Percentiles rank a stretch among this genome's conserved stretches.
phyloP scores from a whole-genome alignment of 768 basidiomycete genomes.

The Russula griseocarnosa region DNA sequence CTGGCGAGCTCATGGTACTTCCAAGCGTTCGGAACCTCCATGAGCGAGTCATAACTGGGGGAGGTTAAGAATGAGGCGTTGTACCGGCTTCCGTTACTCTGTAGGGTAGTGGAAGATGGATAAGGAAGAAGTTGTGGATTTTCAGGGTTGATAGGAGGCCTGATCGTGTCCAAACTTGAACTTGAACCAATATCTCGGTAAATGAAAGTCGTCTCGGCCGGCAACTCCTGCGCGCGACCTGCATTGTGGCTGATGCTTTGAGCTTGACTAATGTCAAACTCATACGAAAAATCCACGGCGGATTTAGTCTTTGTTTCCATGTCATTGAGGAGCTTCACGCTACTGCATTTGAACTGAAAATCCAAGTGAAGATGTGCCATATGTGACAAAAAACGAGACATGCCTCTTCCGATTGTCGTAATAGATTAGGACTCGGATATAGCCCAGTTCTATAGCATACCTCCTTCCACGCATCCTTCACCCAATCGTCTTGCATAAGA shows the following conservation, averaged over 20 bases:
- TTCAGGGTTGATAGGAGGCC: no score
- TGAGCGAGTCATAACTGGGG: no score
- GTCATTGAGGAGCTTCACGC: not conserved
- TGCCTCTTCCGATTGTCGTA: not conserved
- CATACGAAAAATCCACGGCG: constrained; percentile 2
- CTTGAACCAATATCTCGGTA: no score
- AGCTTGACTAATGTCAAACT: constrained; percentile 11
- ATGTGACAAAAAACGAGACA: not conserved
- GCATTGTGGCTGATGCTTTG: constrained; percentile 8
- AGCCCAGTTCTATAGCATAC: not conserved
- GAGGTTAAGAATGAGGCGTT: no score
- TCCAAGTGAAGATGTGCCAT: not conserved
- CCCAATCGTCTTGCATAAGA: not conserved
- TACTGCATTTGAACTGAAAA: not conserved
- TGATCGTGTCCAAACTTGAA: no score
- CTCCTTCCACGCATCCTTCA: not conserved
- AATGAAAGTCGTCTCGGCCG: not conserved
- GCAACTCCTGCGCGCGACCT: not conserved
- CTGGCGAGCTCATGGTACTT: no score
- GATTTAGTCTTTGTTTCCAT: not conserved
- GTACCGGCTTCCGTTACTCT: no score
- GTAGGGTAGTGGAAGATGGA: no score
- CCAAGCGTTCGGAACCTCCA: no score
- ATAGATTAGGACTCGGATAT: not conserved
- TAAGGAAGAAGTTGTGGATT: no score